Base-by-base conservation (phyloP, 2,329 filamentous ascomycete genomes). In the Ambrosiella xylebori region DNA sequence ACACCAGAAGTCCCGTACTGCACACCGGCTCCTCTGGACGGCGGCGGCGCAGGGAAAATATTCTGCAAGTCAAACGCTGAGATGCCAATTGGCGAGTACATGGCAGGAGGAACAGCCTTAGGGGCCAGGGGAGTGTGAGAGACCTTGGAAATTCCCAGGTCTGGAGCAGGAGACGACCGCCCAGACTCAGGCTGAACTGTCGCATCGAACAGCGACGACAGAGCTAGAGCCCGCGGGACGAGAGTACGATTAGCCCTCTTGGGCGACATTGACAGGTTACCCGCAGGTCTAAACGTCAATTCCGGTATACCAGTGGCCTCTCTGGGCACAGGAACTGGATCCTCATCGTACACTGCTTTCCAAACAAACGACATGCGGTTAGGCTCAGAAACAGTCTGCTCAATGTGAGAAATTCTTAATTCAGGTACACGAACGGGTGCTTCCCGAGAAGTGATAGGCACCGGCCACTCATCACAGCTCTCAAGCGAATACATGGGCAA, bases 381-480 rank as follows among this genome's bases (percentile, higher is more conserved):
- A 4, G 55, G 58, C 12, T 45, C 38, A 11, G 47, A 17, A 12
- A 53, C 35, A 13, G 54, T 35, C 19, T 17, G 35, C 11, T 36
- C 44, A 19, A 47, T 13, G 13, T 47, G 40, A n/a, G 54, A 56
- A 37, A 56, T 47, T 19, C 27, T 58, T 40, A 53, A 47, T 15
- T 47, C 44, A 47, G 19, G 13, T 47, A 17, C 44, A 13, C 13
- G 44, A 1, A 57, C 59, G 13, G 61, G 54, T 7, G 54, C 49
- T 38, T 11, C 39, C 39, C 56, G 54, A 15, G 40, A 53, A 11
- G 57, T 41, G 27, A 49, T 49, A 2, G 51, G 35, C 7, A 39
- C 9, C 13, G 67, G 63, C 54, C 66, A 64, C n/a, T 65, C 61
- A 45, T 62, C 58, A 59, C 65, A 63, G 3, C 63, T 61, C 36